Base-by-base conservation (phyloP, 768 basidiomycete genomes). In the Boletus rubescentipes region DNA sequence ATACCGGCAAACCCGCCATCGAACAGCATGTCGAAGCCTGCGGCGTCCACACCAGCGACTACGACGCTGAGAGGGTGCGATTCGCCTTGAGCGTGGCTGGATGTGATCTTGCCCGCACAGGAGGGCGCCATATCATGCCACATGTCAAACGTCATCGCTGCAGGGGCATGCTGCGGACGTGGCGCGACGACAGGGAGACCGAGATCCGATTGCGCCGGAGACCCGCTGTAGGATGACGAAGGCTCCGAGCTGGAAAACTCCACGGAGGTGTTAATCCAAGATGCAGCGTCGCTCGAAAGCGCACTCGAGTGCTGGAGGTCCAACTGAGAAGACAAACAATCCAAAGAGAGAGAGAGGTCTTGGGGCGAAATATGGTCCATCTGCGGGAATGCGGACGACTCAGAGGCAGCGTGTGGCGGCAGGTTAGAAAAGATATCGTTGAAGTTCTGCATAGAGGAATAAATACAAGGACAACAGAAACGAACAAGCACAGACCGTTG, bases 191-290 rank as follows among this genome's bases (percentile, higher is more conserved):
- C 26, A 0, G 70, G 70, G 0, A 71, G 56, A 14, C 59, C 46
- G 43, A 59, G 60, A 14, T 73, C 70, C 3, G 71, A 66, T 0
- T 56, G 70, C 0, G 71, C 63, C 0, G 77, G 75, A 0, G 78
- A 79, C 2, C 75, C 74, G 0, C 76, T 73, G 60, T 79, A 79
- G 6, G 70, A 65, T 2, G 79, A 76, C 0, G 78, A 77, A 0
- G 77, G 67, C 8, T 69, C 63, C 1, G 76, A 75, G 31, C 61
- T 48, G 2, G 62, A 7, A 7, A 64, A 55, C 29, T 58, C 59
- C 20, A 50, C 11, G 62, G 57, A 49, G 52, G 61, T 23, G 11
- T 32, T 42, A 7, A 43, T 18, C 64, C 64, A 65, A 10, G 61
- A 50, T 0, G 44, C 2, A 1, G 35, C 29, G 18, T 4, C 58